Percentiles rank a stretch among this genome's conserved stretches.
Evolutionary conservation across 225 moss, liverwort and hornwort genomes (phyloP).

Genomic region (Straminergon stramineum): DNA sequence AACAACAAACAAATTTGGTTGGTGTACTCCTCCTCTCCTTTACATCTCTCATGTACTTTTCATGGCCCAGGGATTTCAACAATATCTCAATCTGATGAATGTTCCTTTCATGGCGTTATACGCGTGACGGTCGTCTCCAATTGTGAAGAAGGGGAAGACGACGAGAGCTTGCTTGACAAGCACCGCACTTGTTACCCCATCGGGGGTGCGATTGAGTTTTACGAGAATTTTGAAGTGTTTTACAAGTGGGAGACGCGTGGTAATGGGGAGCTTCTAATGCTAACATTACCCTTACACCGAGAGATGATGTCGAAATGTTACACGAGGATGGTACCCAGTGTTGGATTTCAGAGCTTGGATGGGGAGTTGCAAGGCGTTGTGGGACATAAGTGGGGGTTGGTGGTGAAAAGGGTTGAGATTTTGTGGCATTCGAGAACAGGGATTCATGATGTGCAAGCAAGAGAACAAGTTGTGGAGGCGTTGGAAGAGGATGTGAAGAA

Average conservation of each 20-base stretch:
- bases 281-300: conserved; percentile 68
- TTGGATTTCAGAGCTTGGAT: conserved; percentile 52
- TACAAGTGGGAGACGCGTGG: conserved; percentile 71
- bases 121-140: conserved; percentile 49
- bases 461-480: conserved; percentile 37
- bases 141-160: conserved; percentile 29
- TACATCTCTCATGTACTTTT: conserved; percentile 36
- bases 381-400: conserved; percentile 58
- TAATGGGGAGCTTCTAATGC: conserved; percentile 77
- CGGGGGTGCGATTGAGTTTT: conserved; percentile 52
- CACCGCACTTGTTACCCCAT: conserved; percentile 65
- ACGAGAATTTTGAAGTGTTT: conserved; percentile 54
- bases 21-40: conserved; percentile 57
- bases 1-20: conserved; percentile 85
- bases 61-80: neutral
- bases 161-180: conserved; percentile 59
- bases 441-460: conserved; percentile 16
- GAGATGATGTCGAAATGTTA: conserved; percentile 47
- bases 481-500: conserved; percentile 49
- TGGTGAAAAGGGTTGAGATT: conserved; percentile 16
- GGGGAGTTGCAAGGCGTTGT: conserved; percentile 69
- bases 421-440: conserved; percentile 62
- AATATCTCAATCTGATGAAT: neutral
- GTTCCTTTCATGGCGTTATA: conserved; percentile 52
- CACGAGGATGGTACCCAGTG: conserved; percentile 6